These are phyloP conservation scores for Astraeus odoratus DNA, from an alignment of 768 basidiomycete species.

Conservation along the genomic window DNA sequence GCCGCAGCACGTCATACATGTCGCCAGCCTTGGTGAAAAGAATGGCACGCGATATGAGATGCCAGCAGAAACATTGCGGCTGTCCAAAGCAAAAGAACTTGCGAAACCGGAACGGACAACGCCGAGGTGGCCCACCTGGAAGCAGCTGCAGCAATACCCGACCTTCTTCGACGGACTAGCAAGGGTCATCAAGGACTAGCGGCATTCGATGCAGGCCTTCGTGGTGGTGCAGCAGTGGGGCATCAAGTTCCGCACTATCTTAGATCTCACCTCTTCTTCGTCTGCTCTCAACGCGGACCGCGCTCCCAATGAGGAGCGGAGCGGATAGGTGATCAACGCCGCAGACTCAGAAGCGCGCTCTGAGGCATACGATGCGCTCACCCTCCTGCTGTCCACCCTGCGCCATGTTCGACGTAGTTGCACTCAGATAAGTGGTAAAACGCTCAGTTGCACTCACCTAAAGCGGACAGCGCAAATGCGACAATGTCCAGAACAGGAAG, in stretches of 20 bases:
- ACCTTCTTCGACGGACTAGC: slow-evolving; percentile 56
- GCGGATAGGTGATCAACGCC: slow-evolving; percentile 5
- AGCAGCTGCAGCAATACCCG: slow-evolving; percentile 48
- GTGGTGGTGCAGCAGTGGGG: slow-evolving; percentile 58
- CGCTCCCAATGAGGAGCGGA: background rate
- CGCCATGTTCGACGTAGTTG: slow-evolving; percentile 46
- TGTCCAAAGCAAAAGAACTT: slow-evolving; percentile 26
- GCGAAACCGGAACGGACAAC: slow-evolving; percentile 25
- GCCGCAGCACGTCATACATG: too few relatives aligned
- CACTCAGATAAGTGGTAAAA: too few relatives aligned
- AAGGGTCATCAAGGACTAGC: slow-evolving; percentile 59
- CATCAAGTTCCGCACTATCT: slow-evolving; percentile 55
- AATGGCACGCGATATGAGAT: too few relatives aligned
- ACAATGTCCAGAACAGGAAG: too few relatives aligned
- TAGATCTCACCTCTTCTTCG: slow-evolving; percentile 46
- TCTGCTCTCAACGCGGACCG: slow-evolving; percentile 12
- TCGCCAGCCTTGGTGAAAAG: too few relatives aligned
- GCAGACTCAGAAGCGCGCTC: slow-evolving; percentile 24
- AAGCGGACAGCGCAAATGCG: too few relatives aligned
- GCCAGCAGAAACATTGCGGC: slow-evolving; percentile 50
- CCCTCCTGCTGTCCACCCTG: slow-evolving; percentile 50
- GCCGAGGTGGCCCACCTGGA: slow-evolving; percentile 46
- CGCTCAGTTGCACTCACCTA: too few relatives aligned
- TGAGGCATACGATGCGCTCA: slow-evolving; percentile 70
- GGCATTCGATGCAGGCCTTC: slow-evolving; percentile 40